A percentile compares a stretch with the other conserved stretches of the same genome.
Conservation (phyloP, 2,329 filamentous ascomycete species). For the Penicillium thymicola region DNA sequence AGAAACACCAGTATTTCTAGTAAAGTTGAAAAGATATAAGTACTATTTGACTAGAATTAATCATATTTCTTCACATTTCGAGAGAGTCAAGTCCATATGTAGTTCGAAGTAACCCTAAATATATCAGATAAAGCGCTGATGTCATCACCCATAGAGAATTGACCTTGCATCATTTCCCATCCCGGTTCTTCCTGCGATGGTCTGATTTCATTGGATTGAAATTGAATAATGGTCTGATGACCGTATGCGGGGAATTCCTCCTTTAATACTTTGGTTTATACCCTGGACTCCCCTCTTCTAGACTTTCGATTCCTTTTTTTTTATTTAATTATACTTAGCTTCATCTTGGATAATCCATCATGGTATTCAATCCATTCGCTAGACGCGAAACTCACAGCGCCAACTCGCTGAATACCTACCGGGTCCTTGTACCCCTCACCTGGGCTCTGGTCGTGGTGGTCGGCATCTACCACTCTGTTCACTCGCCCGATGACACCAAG, state of each 20-base stretch:
- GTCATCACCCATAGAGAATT: background rate
- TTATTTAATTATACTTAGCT: background rate
- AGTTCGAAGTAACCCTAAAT: background rate
- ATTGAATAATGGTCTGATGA: slow-evolving; percentile 4
- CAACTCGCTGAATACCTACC: slow-evolving; percentile 66
- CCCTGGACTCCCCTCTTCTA: background rate
- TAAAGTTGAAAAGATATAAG: background rate
- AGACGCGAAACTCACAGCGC: slow-evolving; percentile 64
- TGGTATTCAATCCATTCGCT: slow-evolving; percentile 66
- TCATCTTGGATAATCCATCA: slow-evolving; percentile 1
- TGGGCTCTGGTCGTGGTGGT: slow-evolving; percentile 72
- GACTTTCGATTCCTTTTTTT: background rate
- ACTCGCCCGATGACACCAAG: slow-evolving; percentile 61
- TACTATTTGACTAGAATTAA: too few species aligned
- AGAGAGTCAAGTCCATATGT: background rate
- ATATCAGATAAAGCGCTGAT: background rate
- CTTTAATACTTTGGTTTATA: background rate
- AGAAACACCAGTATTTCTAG: background rate
- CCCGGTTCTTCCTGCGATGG: background rate
- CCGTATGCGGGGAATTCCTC: background rate
- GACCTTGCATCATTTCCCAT: background rate
- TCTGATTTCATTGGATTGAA: background rate
- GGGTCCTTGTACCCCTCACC: slow-evolving; percentile 67
- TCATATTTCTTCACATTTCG: background rate
- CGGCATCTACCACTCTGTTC: slow-evolving; percentile 70